Base-by-base conservation (phyloP, 139 green algal genomes). In the Nannochloris sp. region DNA sequence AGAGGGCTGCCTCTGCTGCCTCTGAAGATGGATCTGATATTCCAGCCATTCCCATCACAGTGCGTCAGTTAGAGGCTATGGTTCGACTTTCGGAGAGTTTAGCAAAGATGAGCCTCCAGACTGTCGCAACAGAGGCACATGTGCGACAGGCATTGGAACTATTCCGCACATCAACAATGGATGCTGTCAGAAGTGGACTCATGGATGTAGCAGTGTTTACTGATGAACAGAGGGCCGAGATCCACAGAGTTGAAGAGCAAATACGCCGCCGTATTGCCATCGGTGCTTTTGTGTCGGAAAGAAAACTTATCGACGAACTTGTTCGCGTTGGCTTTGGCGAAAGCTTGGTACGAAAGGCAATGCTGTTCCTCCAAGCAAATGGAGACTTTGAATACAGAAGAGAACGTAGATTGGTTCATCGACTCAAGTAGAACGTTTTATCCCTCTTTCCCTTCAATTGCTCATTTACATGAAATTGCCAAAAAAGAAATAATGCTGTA, bases 51-150 rank as follows among this genome's bases (percentile, higher is more conserved):
- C 92, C 92, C 5, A 89, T 98, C 63, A 97, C 91, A 2, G 90
- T 98, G 46, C 78, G 92, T 14, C 92, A 97, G 85, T 84, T 99
- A 62, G 93, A 99, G 81, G 93, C 93, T 4, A 78, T 99, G 25
- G 79, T 97, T 18, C 87, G 93, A 53, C 83, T 99, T 60, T 78
- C 71, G 24, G 93, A 99, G 81, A 79, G 79, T 3, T 78, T 97
- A 50, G 93, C 93, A 8, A 85, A 86, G 61, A 97, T 99, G 93
- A 61, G 81, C 60, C 78, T 98, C 67, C 72, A 73, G 48, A 71
- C 55, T 3, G 70, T 72, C 48, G 90, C 81, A 10, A 85, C 72
- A 7, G 79, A 85, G 61, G 70, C 72, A 48, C 87, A 96, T 59
- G 90, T 95, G 51, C 61, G 78, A 36, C 72, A 85, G 46, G 90